Conservation (phyloP, 169 alveolate genomes). For the Cryptosporidium sp. region DNA sequence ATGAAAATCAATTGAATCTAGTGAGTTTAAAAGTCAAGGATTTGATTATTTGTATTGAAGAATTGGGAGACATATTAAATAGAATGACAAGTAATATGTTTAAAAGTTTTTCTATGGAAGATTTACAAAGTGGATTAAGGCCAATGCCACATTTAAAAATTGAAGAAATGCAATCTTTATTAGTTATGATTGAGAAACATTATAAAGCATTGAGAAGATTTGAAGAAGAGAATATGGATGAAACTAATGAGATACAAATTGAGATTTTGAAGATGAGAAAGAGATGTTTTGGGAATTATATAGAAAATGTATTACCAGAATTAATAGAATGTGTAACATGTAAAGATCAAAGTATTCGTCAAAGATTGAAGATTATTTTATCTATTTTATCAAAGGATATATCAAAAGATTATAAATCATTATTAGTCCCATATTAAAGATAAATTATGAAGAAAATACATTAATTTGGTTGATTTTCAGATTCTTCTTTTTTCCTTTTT, state of each 20-base stretch:
- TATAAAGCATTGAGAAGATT: not conserved
- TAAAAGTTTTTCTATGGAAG: conserved; percentile 49
- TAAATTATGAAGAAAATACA: not conserved
- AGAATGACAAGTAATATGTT: conserved; percentile 16
- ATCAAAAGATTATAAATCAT: not conserved
- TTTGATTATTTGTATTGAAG: not conserved
- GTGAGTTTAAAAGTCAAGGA: not conserved
- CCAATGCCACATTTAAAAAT: conserved; percentile 54
- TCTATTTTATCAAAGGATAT: not conserved
- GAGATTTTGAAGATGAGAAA: not conserved
- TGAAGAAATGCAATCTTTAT: conserved; percentile 27
- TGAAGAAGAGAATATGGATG: not conserved
- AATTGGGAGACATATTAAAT: conserved; percentile 14
- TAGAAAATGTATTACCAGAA: conserved; percentile 19
- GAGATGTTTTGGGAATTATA: not conserved
- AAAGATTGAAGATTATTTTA: conserved; percentile 16
- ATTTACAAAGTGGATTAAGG: conserved; percentile 68
- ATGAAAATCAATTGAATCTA: not conserved
- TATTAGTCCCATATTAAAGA: not conserved
- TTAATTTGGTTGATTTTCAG: not conserved
- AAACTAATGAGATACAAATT: not conserved
- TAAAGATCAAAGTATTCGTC: conserved; percentile 61
- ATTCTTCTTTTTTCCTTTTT: not conserved
- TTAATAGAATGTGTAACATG: conserved; percentile 55
- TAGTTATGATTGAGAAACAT: conserved; percentile 6